Base-by-base conservation (phyloP, 1,284 basidiomycete species). In the Schizophyllum amplum region DNA sequence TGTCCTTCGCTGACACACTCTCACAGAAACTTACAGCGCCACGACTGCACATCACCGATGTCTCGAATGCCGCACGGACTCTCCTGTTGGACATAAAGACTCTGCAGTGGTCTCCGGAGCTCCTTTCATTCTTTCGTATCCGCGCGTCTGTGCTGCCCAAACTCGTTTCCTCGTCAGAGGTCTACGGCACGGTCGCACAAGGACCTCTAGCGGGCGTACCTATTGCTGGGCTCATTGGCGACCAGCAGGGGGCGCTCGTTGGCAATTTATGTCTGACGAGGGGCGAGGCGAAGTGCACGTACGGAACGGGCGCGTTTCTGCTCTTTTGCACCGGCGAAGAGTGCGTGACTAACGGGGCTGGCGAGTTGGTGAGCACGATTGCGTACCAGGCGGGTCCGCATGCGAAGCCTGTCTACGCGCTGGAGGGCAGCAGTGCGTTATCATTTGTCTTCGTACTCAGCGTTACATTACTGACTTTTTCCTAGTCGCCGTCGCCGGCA, bases 61-160 rank as follows among this genome's bases (percentile, higher is more conserved):
- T 92, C n/a, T 94, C 94, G 57, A 99, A 99, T 69, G 96, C 96
- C 1, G 98, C 95, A 1, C 88, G 96, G 51, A 98, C 96, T 0
- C 86, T 99, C 57, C 83, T 98, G 56, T 84, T 98, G 73, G 92
- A 96, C 68, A 78, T 95, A 57, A 77, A 77, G 51, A 90, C 86
- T 0, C 80, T 97, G 33, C 65, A 86, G 67, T 99, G 94, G 94
- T 91, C 93, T 64, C 76, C 82, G 1, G 80, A 80, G 47, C 82
- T 98, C 25, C 80, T 97, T 64, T 79, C 87, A 46, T 99, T 98
- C 78, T 98, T 99, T 65, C 87, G 80, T 55, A 72, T 98, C 67
- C 85, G 87, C 53, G 66, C 75, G 21, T 89, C 86, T 15, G 83
- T 93, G 61, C 79, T 99, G 3, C 95, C 96, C 17, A 85, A 82